Base-by-base conservation (phyloP, 2,329 filamentous ascomycete species). In the Diatrype stigma region DNA sequence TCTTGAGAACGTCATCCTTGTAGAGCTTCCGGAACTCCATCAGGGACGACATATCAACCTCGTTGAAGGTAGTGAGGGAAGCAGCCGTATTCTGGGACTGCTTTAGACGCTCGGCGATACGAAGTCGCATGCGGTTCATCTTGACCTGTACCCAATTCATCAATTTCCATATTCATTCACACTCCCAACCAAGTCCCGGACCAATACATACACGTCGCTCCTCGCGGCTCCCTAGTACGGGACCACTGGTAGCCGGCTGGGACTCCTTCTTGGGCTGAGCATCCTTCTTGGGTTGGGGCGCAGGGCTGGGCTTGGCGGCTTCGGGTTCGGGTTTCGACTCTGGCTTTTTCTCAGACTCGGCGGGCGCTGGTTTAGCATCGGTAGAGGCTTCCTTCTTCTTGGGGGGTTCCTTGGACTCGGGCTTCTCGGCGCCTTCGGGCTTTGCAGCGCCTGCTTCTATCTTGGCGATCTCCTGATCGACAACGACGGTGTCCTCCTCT, bases 111-210 rank as follows among this genome's bases (percentile, higher is more conserved):
- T 99, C 94, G 47, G 94, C 90, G 62, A 97, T 99, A 56, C 94
- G 87, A 55, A 97, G 84, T 59, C 94, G 91, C 94, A 99, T 99
- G 59, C 94, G 90, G 79, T 97, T 97, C 94, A 99, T 99, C 81
- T 99, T 99, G 65, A 97, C 90, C 89, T 94, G 63, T 50, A 56
- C 48, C 35, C n/a, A n/a, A 21, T 17, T 19, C 3, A 35, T 48
- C 19, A 19, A 17, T 17, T 40, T 12, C 17, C 37, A 17, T 22
- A 30, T 6, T 40, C 19, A 12, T 17, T 19, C n/a, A 17, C 37
- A 2, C 12, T 17, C 37, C 2, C 5, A 21, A 14, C 10, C 10
- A 30, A 10, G 11, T 10, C 3, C 10, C 22, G 28, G 14, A 47
- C 21, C 19, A n/a, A 75, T 6, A 44, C 88, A 60, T 83, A 93